phyloP scores from a whole-genome alignment of 495 filamentous ascomycete genomes.

The Rusavskia elegans region DNA sequence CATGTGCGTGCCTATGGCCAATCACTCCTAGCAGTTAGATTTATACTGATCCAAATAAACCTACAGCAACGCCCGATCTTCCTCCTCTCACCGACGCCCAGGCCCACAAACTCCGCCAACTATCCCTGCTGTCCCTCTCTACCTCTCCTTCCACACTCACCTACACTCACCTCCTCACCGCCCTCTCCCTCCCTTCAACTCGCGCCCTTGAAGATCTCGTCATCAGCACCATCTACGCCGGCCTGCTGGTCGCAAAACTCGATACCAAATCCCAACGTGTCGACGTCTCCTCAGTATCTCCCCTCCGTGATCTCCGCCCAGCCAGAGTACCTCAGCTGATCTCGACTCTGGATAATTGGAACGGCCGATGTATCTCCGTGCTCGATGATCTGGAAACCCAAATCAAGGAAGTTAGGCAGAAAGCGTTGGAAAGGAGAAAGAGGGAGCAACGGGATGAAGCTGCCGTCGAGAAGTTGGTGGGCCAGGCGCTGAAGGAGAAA shows the following conservation, averaged over 20 bases:
- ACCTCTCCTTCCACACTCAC: slow-evolving; percentile 44
- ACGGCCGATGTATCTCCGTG: slow-evolving; percentile 55
- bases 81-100: slow-evolving; percentile 60
- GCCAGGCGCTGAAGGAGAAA: slow-evolving; percentile 9
- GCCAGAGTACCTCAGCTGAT: slow-evolving; percentile 51
- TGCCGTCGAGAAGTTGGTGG: slow-evolving; percentile 17
- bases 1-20: slow-evolving; percentile 25
- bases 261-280: slow-evolving; percentile 43
- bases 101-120: slow-evolving; percentile 71
- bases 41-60: slow-evolving; percentile 1
- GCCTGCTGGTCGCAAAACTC: slow-evolving; percentile 65
- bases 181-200: slow-evolving; percentile 48
- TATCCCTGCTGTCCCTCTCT: slow-evolving; percentile 67
- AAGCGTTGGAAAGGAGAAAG: slow-evolving; percentile 29
- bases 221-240: slow-evolving; percentile 76
- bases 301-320: slow-evolving; percentile 71
- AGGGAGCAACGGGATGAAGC: slow-evolving; percentile 32
- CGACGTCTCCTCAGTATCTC: slow-evolving; percentile 60
- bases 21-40: not conserved
- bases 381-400: slow-evolving; percentile 60
- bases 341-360: slow-evolving; percentile 53
- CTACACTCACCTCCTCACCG: slow-evolving; percentile 49
- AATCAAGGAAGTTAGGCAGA: slow-evolving; percentile 43
- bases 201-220: slow-evolving; percentile 80
- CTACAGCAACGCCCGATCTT: slow-evolving; percentile 38